Percentiles rank a stretch among this genome's conserved stretches.
phyloP scores from a whole-genome alignment of 1,139 yeast species.

The Kodamaea sp. region DNA sequence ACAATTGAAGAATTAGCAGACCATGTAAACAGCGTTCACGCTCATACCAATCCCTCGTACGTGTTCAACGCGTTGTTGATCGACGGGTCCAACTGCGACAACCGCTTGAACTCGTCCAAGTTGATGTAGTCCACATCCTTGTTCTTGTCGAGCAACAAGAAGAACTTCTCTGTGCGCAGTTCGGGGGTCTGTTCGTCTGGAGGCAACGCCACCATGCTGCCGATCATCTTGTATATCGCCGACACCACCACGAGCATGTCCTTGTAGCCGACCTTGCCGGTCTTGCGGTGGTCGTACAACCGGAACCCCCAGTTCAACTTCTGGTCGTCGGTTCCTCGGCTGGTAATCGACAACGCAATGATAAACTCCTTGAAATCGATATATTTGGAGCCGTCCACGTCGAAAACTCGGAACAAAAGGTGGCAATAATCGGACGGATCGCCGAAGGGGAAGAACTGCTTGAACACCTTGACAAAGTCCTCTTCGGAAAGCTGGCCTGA shows the following conservation, averaged over 20 bases:
- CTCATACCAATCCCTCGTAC: slow-evolving; percentile 73
- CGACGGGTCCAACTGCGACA: slow-evolving; percentile 80
- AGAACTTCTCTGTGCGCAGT: slow-evolving; percentile 78
- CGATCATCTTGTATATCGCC: slow-evolving; percentile 94
- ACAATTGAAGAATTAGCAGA: too few relatives aligned
- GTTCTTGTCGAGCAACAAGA: slow-evolving; percentile 70
- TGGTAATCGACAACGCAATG: slow-evolving; percentile 81
- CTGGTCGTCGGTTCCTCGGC: slow-evolving; percentile 86
- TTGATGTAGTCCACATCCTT: slow-evolving; percentile 63
- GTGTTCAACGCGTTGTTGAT: slow-evolving; percentile 76
- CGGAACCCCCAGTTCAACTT: slow-evolving; percentile 86
- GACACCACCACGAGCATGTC: slow-evolving; percentile 80
- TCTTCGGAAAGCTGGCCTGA: slow-evolving; percentile 83
- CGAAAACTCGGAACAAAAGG: slow-evolving; percentile 86
- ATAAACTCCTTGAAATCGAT: slow-evolving; percentile 94
- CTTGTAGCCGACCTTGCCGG: slow-evolving; percentile 70
- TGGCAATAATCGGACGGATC: slow-evolving; percentile 92
- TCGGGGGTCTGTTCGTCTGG: slow-evolving; percentile 96
- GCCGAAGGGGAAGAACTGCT: slow-evolving; percentile 98
- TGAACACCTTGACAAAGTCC: slow-evolving; percentile 88
- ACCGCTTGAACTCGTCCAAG: slow-evolving; percentile 79
- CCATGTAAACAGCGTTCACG: too few relatives aligned
- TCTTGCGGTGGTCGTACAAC: slow-evolving; percentile 78
- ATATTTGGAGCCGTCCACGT: slow-evolving; percentile 74
- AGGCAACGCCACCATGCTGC: slow-evolving; percentile 87